phyloP scores from a whole-genome alignment of 1,139 yeast species.

The Kazachstania sp. region DNA sequence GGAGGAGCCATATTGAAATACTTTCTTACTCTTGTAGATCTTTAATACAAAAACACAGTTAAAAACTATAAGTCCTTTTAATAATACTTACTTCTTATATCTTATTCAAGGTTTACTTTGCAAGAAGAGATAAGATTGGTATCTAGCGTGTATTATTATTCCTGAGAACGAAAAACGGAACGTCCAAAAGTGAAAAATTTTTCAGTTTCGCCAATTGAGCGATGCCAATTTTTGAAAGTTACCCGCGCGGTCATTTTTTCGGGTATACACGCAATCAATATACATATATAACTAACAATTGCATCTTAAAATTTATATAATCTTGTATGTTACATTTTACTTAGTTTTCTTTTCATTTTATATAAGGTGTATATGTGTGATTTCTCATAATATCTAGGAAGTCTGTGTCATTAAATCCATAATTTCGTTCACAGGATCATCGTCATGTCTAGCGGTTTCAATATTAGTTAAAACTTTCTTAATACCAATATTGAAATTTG shows the following conservation, averaged over 20 bases:
- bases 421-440: conserved; percentile 54
- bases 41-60: neutral
- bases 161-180: no score
- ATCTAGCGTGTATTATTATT: no score
- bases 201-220: no score
- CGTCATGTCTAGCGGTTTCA: conserved; percentile 69
- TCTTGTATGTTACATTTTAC: neutral
- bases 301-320: no score
- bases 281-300: no score
- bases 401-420: conserved; percentile 41
- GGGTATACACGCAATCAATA: no score
- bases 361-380: no score
- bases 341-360: neutral
- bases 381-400: conserved; percentile 8
- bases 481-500: conserved; percentile 66
- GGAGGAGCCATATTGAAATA: conserved; percentile 42
- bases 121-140: no score
- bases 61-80: neutral
- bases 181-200: no score
- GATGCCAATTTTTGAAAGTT: no score
- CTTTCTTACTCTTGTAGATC: neutral
- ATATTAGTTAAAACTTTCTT: conserved; percentile 76
- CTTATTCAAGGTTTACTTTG: no score
- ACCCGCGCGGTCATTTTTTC: no score
- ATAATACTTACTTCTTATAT: neutral